Conservation (phyloP, 2,329 filamentous ascomycete species). For the Colletotrichum paranaense region DNA sequence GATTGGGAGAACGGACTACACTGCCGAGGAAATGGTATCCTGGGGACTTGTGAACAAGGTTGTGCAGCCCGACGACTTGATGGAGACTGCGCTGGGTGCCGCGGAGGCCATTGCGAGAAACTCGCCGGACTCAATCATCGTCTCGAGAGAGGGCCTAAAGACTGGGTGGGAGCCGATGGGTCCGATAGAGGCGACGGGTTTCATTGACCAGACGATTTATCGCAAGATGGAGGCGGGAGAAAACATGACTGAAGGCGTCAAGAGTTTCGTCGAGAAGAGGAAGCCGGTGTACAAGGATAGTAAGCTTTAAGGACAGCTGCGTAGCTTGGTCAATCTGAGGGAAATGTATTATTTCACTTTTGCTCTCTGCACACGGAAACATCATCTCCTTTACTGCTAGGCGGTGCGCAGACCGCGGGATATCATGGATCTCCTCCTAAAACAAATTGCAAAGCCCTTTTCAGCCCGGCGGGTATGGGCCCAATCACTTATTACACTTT, state of each 20-base stretch:
- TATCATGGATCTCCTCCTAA: not conserved
- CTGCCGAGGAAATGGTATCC: slow-evolving; percentile 66
- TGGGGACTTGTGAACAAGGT: slow-evolving; percentile 81
- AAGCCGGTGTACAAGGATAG: slow-evolving; percentile 75
- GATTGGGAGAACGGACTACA: slow-evolving; percentile 66
- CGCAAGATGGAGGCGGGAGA: slow-evolving; percentile 71
- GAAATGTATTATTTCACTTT: not conserved
- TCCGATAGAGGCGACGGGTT: slow-evolving; percentile 70
- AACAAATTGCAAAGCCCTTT: not conserved
- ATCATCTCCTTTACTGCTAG: not conserved
- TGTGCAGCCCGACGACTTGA: slow-evolving; percentile 58
- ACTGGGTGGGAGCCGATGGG: slow-evolving; percentile 78
- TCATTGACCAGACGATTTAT: slow-evolving; percentile 69
- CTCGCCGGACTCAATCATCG: slow-evolving; percentile 81
- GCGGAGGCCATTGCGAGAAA: slow-evolving; percentile 72
- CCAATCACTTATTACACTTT: not conserved
- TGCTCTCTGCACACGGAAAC: not conserved
- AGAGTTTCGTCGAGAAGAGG: slow-evolving; percentile 82
- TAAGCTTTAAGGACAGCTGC: slow-evolving; percentile 60
- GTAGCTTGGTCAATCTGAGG: not conserved
- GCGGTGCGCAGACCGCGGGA: not conserved
- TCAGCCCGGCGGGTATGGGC: not conserved
- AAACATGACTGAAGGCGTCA: slow-evolving; percentile 80
- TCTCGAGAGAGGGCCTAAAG: slow-evolving; percentile 77
- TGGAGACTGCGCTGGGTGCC: slow-evolving; percentile 69